Percentiles rank a stretch among this genome's conserved stretches.
Evolutionary conservation across 2,329 filamentous ascomycete genomes (phyloP).

Genomic region (Colletotrichum musae): DNA sequence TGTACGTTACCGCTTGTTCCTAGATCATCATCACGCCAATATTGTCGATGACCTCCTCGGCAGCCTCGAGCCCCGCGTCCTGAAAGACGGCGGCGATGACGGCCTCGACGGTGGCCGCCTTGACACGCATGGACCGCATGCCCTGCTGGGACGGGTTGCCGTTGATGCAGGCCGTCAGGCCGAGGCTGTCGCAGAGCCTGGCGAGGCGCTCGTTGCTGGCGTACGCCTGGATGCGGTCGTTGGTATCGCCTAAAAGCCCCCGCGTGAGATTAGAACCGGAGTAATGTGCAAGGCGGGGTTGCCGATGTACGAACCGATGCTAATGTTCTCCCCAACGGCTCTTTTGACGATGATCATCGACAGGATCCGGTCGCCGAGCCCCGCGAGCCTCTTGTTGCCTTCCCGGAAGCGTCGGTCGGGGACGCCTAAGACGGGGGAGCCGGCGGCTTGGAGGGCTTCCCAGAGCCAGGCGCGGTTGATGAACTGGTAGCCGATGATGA

Average conservation of each 20-base stretch:
- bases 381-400: constrained; percentile 18
- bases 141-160: constrained; percentile 2
- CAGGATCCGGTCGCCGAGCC: constrained; percentile 4
- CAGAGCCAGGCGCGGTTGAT: not conserved
- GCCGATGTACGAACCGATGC: not conserved
- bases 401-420: not conserved
- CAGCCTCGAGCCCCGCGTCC: constrained; percentile 7
- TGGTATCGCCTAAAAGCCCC: not conserved
- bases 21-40: not conserved
- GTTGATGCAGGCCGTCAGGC: constrained; percentile 4
- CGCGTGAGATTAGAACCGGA: not conserved
- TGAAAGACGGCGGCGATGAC: constrained; percentile 4
- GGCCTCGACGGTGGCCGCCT: constrained; percentile 11
- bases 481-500: not conserved
- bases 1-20: not conserved
- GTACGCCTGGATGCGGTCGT: not conserved
- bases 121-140: not conserved
- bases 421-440: not conserved
- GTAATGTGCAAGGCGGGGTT: not conserved
- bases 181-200: not conserved
- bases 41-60: not conserved
- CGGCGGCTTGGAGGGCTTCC: constrained; percentile 17
- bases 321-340: not conserved
- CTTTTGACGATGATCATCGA: not conserved
- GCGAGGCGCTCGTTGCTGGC: not conserved